Conservation (phyloP, 805 yeast species). For the Zygosaccharomyces rouxii region DNA sequence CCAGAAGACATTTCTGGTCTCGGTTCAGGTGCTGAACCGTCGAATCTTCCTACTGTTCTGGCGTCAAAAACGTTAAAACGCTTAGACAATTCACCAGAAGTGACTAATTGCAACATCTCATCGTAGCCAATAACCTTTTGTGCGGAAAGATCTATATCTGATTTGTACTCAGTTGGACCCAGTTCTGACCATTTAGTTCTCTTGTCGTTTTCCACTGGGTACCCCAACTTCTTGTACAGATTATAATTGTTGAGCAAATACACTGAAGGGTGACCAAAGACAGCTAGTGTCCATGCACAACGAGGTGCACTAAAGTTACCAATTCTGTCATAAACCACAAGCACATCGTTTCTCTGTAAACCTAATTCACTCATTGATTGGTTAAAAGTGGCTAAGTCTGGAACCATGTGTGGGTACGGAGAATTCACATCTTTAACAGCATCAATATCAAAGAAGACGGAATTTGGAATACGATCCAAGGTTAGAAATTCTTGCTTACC, state of each 20-base stretch:
- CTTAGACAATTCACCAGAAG: constrained; percentile 40
- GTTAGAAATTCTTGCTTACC: constrained; percentile 54
- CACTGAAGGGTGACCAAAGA: constrained; percentile 72
- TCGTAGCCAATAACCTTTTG: constrained; percentile 63
- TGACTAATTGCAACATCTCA: constrained; percentile 56
- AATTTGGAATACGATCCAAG: constrained; percentile 54
- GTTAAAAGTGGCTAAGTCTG: constrained; percentile 54
- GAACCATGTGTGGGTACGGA: constrained; percentile 88
- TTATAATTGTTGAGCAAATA: constrained; percentile 66
- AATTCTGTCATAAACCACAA: constrained; percentile 79
- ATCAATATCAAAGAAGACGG: constrained; percentile 79
- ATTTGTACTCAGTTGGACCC: constrained; percentile 34
- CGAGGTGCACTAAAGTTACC: constrained; percentile 89
- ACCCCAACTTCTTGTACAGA: constrained; percentile 44
- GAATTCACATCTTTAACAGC: constrained; percentile 54
- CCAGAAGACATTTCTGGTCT: constrained; percentile 86
- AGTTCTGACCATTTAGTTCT: constrained; percentile 16
- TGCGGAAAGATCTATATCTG: constrained; percentile 35
- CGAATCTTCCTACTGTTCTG: constrained; percentile 66
- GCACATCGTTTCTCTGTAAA: constrained; percentile 47
- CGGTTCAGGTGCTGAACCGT: constrained; percentile 83
- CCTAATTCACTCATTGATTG: constrained; percentile 53
- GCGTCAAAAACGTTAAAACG: constrained; percentile 72
- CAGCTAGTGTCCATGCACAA: constrained; percentile 83
- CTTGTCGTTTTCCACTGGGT: constrained; percentile 40